Conservation (phyloP, 2,329 filamentous ascomycete genomes). For the Cercospora berteroae region DNA sequence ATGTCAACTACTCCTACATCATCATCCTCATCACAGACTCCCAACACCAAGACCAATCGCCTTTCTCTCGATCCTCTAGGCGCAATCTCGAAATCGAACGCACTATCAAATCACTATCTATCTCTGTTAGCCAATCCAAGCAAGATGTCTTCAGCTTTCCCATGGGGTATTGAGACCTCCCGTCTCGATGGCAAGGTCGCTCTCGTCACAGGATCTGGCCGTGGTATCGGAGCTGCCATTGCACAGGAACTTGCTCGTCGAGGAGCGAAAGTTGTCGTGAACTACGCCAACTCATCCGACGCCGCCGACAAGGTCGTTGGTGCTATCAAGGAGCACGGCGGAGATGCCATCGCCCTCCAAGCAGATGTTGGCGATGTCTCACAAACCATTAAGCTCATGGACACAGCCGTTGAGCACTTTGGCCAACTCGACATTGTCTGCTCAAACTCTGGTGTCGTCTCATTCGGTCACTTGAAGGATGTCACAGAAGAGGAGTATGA, state of each 20-base stretch:
- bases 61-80: conserved; percentile 29
- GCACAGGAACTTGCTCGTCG: conserved; percentile 63
- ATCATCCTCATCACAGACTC: neutral
- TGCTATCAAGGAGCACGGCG: conserved; percentile 63
- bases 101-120: conserved; percentile 24
- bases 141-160: conserved; percentile 38
- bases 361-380: conserved; percentile 66
- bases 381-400: conserved; percentile 63
- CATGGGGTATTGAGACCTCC: conserved; percentile 44
- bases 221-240: conserved; percentile 66
- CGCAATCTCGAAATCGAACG: conserved; percentile 28
- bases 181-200: conserved; percentile 56
- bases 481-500: conserved; percentile 57
- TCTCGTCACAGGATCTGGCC: conserved; percentile 56
- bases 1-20: conserved; percentile 18
- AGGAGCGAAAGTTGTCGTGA: conserved; percentile 65
- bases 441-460: conserved; percentile 63
- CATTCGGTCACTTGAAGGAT: conserved; percentile 55
- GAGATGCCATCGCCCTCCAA: conserved; percentile 63
- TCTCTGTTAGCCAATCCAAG: conserved; percentile 20
- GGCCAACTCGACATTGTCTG: conserved; percentile 68
- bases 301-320: conserved; percentile 65
- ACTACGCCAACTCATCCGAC: conserved; percentile 64
- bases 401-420: conserved; percentile 61
- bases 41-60: conserved; percentile 9